Evolutionary conservation across 148 eudicot genomes (phyloP), one percentile per base, ranked within the genome.

Genomic region (Dianthus caryophyllus): DNA sequence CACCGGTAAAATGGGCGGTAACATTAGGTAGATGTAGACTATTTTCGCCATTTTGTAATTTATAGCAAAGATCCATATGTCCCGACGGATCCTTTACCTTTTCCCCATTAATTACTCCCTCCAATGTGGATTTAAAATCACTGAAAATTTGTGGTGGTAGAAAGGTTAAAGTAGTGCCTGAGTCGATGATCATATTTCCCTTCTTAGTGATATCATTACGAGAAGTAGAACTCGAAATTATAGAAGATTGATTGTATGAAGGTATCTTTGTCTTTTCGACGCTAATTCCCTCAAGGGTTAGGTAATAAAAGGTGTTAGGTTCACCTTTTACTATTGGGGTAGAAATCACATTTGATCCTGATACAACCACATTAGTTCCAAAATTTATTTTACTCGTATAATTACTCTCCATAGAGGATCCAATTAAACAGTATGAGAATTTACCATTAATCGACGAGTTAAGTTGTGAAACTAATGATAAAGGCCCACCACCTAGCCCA

Each of bases 171-270:
- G 95, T 86, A 0, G 97, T 84, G 1, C 97, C 97, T 0, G 96
- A 86, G 52, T 91, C 92, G 5, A 91, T 83, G 43, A 91, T 80
- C 26, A 88, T 88, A 68, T 88, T 88, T 11, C 91, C 91, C 21
- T 74, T 74, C 0, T 55, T 24, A n/a, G n/a, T n/a, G n/a, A n/a
- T n/a, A n/a, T n/a, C n/a, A n/a, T n/a, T n/a, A n/a, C n/a, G n/a
- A n/a, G n/a, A n/a, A n/a, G n/a, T n/a, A n/a, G n/a, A n/a, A n/a
- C n/a, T n/a, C n/a, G n/a, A n/a, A n/a, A 25, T 9, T 56, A 36
- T 36, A 5, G 13, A 44, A 2, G 3, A 1, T 0, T 36, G 7
- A 24, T 20, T 65, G 18, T 46, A 31, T 21, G 46, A 71, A 1
- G 71, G 20, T 21, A 68, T 4, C 12, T 6, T 75, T 17, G 41